These are phyloP conservation scores for Lepidium sativum DNA, from an alignment of 345 rosid genomes.

Conservation along the genomic window DNA sequence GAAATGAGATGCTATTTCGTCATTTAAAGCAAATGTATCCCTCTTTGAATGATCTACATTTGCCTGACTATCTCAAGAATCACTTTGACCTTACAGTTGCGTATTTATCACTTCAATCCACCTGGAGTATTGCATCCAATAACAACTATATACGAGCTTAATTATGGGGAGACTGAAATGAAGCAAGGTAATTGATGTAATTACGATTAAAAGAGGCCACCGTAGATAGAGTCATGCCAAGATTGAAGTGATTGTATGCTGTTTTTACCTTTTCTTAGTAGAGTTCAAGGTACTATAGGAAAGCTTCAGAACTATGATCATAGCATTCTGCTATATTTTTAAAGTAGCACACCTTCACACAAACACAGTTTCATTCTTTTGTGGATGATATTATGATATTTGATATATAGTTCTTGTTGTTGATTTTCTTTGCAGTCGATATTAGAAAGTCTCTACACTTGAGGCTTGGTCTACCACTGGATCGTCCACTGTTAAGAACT, in stretches of 20 bases:
- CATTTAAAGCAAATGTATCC: background rate
- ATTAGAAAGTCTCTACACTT: conserved; percentile 62
- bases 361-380: background rate
- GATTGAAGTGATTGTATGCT: background rate
- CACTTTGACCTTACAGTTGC: conserved; percentile 45
- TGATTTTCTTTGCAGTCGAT: conserved; percentile 45
- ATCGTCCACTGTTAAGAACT: conserved; percentile 81
- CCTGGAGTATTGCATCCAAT: conserved; percentile 72
- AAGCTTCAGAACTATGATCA: background rate
- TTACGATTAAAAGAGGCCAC: background rate
- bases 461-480: conserved; percentile 75
- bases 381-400: background rate
- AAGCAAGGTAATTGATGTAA: conserved; percentile 61
- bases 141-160: conserved; percentile 74
- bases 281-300: background rate
- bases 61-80: conserved; percentile 6
- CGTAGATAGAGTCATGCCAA: background rate
- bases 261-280: background rate
- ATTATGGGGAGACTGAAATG: conserved; percentile 83
- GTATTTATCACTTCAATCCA: conserved; percentile 59
- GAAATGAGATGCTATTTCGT: background rate
- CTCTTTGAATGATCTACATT: background rate
- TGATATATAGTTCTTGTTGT: background rate
- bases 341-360: background rate
- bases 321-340: background rate